Evolutionary conservation across 768 basidiomycete species (phyloP), one percentile per base, ranked within the genome.

Genomic region (Filobasidium floriforme): DNA sequence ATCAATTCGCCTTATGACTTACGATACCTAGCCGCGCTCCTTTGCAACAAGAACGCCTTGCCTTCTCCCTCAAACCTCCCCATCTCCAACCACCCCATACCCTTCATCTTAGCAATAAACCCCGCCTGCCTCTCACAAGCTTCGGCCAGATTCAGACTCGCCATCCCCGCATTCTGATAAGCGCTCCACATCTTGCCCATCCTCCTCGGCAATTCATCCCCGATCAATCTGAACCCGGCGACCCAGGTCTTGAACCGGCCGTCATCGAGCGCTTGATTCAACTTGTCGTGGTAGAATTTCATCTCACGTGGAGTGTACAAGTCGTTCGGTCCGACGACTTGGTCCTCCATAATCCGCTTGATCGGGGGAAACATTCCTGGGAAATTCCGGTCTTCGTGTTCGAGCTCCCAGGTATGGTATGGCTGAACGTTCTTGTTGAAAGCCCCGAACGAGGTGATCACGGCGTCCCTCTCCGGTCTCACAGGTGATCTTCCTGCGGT

Each of bases 101-200:
- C 55, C 46, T 66, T 60, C 69, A 74, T 71, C 60, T 71, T 69
- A 4, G 37, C 63, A 4, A 74, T 66, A 61, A 74, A 74, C 52
- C 66, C 70, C 12, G 62, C 67, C 55, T 74, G 73, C 24, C 73
- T 49, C 55, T 41, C 40, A 18, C 67, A 62, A 11, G 73, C 73
- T 32, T 41, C 61, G 18, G 63, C 71, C 2, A 72, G 51, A 11
- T 70, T 71, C 19, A 67, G 26, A 22, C 41, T 49, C 1, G 67
- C 62, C 22, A 64, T n/a, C 7, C 62, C 54, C 12, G 32, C 28
- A 37, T 59, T 49, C 12, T 43, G n/a, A 41, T 68, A 68, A 3
- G 67, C 62, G 29, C n/a, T 59, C 57, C 63, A 57, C 62, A 68
- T 60, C 41, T 46, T 29, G 10, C 29, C 41, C 28, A 68, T 52